A percentile compares a stretch with the other conserved stretches of the same genome.
These are phyloP conservation scores for Tricholoma flavovirens DNA, from an alignment of 768 basidiomycete genomes.

Conservation along the genomic window DNA sequence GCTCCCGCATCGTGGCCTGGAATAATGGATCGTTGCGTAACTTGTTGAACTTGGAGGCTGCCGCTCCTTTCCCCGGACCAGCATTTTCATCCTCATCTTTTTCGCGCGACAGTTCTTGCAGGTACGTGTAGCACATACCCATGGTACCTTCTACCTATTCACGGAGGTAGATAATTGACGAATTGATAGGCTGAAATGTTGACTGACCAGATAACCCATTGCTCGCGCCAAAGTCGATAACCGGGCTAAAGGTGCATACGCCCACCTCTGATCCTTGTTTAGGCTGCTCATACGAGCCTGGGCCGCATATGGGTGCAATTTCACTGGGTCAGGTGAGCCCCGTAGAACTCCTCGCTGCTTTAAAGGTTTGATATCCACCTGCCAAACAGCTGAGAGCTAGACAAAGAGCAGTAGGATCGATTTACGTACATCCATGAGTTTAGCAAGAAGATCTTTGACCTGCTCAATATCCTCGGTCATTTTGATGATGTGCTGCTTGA, in stretches of 20 bases:
- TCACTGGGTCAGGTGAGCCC: slow-evolving; percentile 44
- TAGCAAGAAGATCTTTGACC: slow-evolving; percentile 62
- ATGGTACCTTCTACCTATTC: slow-evolving; percentile 77
- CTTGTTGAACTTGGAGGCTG: slow-evolving; percentile 35
- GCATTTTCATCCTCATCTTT: slow-evolving; percentile 27
- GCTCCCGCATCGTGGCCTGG: slow-evolving; percentile 58
- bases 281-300: slow-evolving; percentile 38
- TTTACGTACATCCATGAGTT: slow-evolving; percentile 64
- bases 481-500: slow-evolving; percentile 71
- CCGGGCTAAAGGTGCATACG: slow-evolving; percentile 43
- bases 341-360: slow-evolving; percentile 39
- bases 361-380: slow-evolving; percentile 32
- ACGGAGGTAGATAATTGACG: neutral
- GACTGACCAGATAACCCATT: slow-evolving; percentile 81
- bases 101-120: slow-evolving; percentile 45
- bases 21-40: slow-evolving; percentile 53
- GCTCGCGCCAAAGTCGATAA: slow-evolving; percentile 64
- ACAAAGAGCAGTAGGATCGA: neutral
- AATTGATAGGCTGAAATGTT: neutral
- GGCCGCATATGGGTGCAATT: slow-evolving; percentile 62
- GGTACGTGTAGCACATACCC: slow-evolving; percentile 64
- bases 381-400: slow-evolving; percentile 1
- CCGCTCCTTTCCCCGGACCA: slow-evolving; percentile 32
- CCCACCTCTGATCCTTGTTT: slow-evolving; percentile 38
- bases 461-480: slow-evolving; percentile 64